Evolutionary conservation across 2,329 filamentous ascomycete species (phyloP).

Genomic region (Chrysosporium queenslandicum): DNA sequence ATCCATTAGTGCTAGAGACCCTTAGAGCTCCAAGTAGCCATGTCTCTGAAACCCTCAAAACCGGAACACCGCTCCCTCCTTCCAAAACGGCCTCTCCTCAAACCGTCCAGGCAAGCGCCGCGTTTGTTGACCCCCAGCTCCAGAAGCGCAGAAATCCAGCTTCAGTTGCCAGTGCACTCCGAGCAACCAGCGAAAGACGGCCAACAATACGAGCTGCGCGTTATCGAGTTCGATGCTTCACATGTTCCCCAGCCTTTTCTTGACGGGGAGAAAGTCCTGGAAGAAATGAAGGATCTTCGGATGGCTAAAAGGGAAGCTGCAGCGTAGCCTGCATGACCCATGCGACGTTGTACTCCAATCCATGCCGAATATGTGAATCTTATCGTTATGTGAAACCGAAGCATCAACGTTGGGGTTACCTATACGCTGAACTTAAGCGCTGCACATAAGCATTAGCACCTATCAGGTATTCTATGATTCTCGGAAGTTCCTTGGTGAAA

Average conservation of each 20-base stretch:
- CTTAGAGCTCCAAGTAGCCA: too few relatives aligned
- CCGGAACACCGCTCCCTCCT: constrained; percentile 1
- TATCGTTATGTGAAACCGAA: background rate
- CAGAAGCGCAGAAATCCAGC: constrained; percentile 13
- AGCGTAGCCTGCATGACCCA: background rate
- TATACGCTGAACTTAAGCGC: background rate
- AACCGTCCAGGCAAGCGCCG: constrained; percentile 6
- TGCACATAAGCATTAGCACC: too few relatives aligned
- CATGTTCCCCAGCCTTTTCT: constrained; percentile 17
- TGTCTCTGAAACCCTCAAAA: constrained; percentile 1
- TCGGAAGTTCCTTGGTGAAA: background rate
- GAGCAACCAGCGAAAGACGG: background rate
- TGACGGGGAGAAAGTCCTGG: constrained; percentile 14
- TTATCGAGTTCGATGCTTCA: constrained; percentile 17
- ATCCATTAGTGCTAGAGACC: too few relatives aligned
- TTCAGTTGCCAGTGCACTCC: background rate
- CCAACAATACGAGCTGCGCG: background rate
- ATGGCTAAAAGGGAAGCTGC: background rate
- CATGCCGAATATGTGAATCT: background rate
- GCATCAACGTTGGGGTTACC: background rate
- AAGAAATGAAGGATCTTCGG: constrained; percentile 5
- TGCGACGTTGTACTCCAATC: background rate
- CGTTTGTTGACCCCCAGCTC: constrained; percentile 12
- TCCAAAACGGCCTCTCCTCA: constrained; percentile 12
- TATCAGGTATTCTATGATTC: too few relatives aligned